A percentile compares a stretch with the other conserved stretches of the same genome.
Conservation (phyloP, 2,329 filamentous ascomycete genomes). For the Phoma herbarum region DNA sequence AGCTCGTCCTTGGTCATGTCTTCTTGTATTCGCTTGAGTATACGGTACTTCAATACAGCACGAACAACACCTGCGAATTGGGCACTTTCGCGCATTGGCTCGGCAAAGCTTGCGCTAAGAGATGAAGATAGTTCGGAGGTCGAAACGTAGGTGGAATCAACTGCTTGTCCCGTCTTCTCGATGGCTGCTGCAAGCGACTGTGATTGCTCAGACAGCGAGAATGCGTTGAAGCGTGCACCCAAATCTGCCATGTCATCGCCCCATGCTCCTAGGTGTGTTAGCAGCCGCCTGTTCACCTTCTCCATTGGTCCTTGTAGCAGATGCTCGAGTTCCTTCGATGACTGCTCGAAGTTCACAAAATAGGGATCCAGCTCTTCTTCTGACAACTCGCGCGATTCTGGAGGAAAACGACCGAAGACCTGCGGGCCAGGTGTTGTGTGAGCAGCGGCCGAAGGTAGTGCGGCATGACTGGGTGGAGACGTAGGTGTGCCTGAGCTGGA, state of each 20-base stretch:
- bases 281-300: conserved; percentile 89
- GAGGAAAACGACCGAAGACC: conserved; percentile 81
- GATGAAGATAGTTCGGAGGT: conserved; percentile 89
- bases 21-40: conserved; percentile 94
- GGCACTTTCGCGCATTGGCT: conserved; percentile 96
- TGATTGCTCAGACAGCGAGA: conserved; percentile 92
- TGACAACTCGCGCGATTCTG: conserved; percentile 75
- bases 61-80: conserved; percentile 96
- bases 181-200: conserved; percentile 90
- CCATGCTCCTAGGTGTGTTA: conserved; percentile 84
- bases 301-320: conserved; percentile 93
- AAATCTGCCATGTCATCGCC: conserved; percentile 91
- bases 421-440: conserved; percentile 68
- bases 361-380: conserved; percentile 96
- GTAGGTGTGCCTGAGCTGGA: conserved; percentile 62
- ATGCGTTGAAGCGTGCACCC: conserved; percentile 95
- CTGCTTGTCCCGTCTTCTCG: conserved; percentile 91
- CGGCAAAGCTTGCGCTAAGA: conserved; percentile 92
- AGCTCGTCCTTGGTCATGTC: conserved; percentile 97
- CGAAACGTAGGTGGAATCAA: conserved; percentile 94
- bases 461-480: conserved; percentile 61
- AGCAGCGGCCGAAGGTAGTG: conserved; percentile 62
- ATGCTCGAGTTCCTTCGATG: conserved; percentile 88
- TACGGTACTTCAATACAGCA: conserved; percentile 84
- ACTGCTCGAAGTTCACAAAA: conserved; percentile 91